Conservation (phyloP, 495 filamentous ascomycete genomes). For the Hypoxylon rickii region DNA sequence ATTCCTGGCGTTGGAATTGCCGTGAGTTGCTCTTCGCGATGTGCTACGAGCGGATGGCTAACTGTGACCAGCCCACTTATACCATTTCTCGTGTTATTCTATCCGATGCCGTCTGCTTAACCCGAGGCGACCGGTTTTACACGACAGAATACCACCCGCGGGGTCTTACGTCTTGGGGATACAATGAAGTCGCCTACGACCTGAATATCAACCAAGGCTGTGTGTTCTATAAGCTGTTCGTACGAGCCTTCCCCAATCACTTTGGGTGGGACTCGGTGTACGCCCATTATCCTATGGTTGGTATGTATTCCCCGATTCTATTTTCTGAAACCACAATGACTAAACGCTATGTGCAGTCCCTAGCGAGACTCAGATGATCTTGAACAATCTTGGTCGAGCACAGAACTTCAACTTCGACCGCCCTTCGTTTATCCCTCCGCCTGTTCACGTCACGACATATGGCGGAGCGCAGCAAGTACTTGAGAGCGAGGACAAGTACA, state of each 20-base stretch:
- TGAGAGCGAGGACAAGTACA: constrained; percentile 65
- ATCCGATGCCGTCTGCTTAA: constrained; percentile 83
- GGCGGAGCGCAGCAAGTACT: constrained; percentile 66
- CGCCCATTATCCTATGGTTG: constrained; percentile 79
- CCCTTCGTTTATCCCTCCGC: constrained; percentile 57
- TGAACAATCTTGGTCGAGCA: constrained; percentile 70
- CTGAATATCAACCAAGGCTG: constrained; percentile 77
- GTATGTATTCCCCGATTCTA: constrained; percentile 14
- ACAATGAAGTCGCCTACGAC: constrained; percentile 71
- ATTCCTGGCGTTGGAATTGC: constrained; percentile 79
- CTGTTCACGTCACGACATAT: constrained; percentile 63
- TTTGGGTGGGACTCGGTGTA: constrained; percentile 83
- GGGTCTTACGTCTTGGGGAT: constrained; percentile 82
- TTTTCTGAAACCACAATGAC: background rate
- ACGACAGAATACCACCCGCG: constrained; percentile 74
- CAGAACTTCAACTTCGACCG: constrained; percentile 73
- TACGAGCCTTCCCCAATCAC: constrained; percentile 77
- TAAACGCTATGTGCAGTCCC: constrained; percentile 25
- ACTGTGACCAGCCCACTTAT: constrained; percentile 60
- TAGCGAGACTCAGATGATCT: constrained; percentile 71
- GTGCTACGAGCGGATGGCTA: constrained; percentile 1
- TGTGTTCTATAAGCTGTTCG: constrained; percentile 82
- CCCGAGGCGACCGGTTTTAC: constrained; percentile 86
- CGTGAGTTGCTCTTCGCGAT: constrained; percentile 12
- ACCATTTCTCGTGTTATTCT: constrained; percentile 83